Conservation (phyloP, 208 protist genomes). For the Crithidia mellificae region DNA sequence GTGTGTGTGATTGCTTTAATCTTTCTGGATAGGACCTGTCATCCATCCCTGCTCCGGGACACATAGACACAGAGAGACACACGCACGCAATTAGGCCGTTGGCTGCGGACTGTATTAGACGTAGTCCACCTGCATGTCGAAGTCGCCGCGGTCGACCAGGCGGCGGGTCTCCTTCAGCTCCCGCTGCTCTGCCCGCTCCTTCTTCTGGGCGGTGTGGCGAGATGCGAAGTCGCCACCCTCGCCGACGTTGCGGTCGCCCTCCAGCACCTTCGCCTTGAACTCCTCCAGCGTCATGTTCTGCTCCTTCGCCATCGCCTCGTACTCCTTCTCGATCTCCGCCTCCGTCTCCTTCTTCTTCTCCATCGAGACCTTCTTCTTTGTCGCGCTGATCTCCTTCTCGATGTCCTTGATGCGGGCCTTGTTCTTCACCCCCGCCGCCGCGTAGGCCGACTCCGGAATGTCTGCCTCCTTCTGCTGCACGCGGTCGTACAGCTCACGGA, state of each 20-base stretch:
- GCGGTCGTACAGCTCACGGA: slow-evolving; percentile 66
- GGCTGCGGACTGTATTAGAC: too few relatives aligned
- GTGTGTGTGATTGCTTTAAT: neutral
- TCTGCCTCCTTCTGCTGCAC: slow-evolving; percentile 64
- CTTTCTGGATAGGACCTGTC: too few relatives aligned
- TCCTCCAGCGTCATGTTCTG: slow-evolving; percentile 67
- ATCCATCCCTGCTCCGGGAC: neutral
- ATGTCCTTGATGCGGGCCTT: slow-evolving; percentile 91
- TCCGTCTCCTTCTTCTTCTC: slow-evolving; percentile 64
- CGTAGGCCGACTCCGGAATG: slow-evolving; percentile 46
- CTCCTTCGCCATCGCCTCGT: slow-evolving; percentile 61
- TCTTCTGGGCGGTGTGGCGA: slow-evolving; percentile 16
- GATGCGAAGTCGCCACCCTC: slow-evolving; percentile 4
- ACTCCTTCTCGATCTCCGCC: slow-evolving; percentile 56
- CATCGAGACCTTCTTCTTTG: slow-evolving; percentile 67
- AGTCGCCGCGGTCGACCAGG: slow-evolving; percentile 21
- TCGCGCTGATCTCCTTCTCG: slow-evolving; percentile 81
- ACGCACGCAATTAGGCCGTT: too few relatives aligned
- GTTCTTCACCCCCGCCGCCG: slow-evolving; percentile 64
- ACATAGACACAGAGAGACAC: neutral
- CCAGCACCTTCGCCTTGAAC: slow-evolving; percentile 33
- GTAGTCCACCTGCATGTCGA: slow-evolving; percentile 52
- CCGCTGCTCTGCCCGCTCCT: slow-evolving; percentile 45
- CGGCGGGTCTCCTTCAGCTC: slow-evolving; percentile 55
- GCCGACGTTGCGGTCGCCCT: slow-evolving; percentile 12